phyloP scores from a whole-genome alignment of 495 filamentous ascomycete species.

The Tuber indicum region DNA sequence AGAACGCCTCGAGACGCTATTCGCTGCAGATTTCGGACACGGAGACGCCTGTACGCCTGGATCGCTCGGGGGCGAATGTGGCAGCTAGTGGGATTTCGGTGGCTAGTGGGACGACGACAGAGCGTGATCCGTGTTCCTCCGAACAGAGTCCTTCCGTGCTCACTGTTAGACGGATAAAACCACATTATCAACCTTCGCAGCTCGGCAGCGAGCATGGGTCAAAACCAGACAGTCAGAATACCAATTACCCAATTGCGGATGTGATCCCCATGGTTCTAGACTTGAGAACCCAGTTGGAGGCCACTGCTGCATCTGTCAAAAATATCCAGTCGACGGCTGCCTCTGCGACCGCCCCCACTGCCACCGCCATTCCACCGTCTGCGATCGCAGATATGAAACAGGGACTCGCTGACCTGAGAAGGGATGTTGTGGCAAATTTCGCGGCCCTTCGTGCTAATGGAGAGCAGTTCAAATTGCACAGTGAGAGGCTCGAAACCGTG shows the following conservation, averaged over 20 bases:
- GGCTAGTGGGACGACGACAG: slow-evolving; percentile 33
- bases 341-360: not conserved
- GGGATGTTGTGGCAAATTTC: not conserved
- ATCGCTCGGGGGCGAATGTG: slow-evolving; percentile 16
- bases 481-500: slow-evolving; percentile 33
- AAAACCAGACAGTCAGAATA: slow-evolving; percentile 15
- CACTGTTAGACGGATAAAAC: slow-evolving; percentile 9
- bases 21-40: slow-evolving; percentile 22
- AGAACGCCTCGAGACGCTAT: slow-evolving; percentile 15
- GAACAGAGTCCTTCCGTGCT: slow-evolving; percentile 21
- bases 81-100: slow-evolving; percentile 30
- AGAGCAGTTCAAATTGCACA: slow-evolving; percentile 13
- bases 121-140: slow-evolving; percentile 23
- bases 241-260: not conserved
- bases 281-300: not conserved
- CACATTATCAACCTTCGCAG: slow-evolving; percentile 19
- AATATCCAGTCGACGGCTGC: not conserved
- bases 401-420: not conserved
- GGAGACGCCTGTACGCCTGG: slow-evolving; percentile 21
- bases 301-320: not conserved
- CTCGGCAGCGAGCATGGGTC: slow-evolving; percentile 11
- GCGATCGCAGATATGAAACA: not conserved
- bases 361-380: not conserved
- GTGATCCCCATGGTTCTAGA: not conserved
- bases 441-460: not conserved